Evolutionary conservation across 1,139 yeast genomes (phyloP).

Genomic region (Yamadazyma diospyri): DNA sequence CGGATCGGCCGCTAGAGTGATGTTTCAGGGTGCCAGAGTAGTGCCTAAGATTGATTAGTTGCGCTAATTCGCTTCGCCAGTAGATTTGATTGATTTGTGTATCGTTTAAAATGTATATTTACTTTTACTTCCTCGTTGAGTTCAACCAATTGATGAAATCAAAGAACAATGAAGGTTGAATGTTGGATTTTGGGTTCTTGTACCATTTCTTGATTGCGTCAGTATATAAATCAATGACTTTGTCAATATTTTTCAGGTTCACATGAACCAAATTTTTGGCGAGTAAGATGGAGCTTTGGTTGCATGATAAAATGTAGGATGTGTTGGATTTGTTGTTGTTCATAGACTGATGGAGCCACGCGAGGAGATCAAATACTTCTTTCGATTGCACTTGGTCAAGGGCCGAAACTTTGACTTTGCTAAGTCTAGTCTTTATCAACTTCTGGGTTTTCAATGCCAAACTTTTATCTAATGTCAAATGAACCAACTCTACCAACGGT

Average conservation of each 20-base stretch:
- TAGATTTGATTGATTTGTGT: too few relatives aligned
- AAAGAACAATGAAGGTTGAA: slow-evolving; percentile 61
- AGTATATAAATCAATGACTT: slow-evolving; percentile 55
- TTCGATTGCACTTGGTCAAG: neutral
- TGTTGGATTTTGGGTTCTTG: slow-evolving; percentile 39
- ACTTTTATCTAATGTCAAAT: slow-evolving; percentile 63
- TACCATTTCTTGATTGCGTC: slow-evolving; percentile 63
- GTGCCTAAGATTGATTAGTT: slow-evolving; percentile 29
- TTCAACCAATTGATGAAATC: slow-evolving; percentile 82
- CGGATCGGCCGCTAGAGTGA: slow-evolving; percentile 66
- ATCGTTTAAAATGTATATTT: slow-evolving; percentile 1
- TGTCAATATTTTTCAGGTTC: slow-evolving; percentile 28
- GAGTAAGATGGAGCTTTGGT: slow-evolving; percentile 59
- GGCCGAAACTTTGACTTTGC: slow-evolving; percentile 42
- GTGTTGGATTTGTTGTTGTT: slow-evolving; percentile 42
- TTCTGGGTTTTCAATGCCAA: slow-evolving; percentile 76
- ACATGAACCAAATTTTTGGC: slow-evolving; percentile 50
- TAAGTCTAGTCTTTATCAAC: slow-evolving; percentile 60
- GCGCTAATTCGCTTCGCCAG: too few relatives aligned
- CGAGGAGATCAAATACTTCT: slow-evolving; percentile 19
- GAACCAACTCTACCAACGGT: slow-evolving; percentile 61
- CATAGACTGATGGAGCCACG: slow-evolving; percentile 37
- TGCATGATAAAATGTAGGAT: slow-evolving; percentile 53
- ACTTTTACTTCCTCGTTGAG: slow-evolving; percentile 27
- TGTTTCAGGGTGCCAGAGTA: slow-evolving; percentile 66